phyloP scores from a whole-genome alignment of 305 asterid species.

The Petunia hybrid region DNA sequence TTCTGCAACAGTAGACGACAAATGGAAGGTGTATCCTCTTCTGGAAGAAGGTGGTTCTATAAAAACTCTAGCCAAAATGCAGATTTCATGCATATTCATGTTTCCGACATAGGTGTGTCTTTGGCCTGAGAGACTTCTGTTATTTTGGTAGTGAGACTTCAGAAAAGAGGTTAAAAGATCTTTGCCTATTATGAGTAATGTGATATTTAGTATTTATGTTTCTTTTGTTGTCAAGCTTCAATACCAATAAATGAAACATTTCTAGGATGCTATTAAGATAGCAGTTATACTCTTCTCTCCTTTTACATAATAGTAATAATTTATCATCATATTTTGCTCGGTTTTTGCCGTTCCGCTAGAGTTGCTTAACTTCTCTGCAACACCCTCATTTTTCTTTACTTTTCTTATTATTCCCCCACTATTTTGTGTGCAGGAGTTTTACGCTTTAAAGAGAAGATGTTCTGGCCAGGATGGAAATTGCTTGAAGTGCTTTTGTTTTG shows the following conservation, averaged over 20 bases:
- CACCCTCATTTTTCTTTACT: background rate
- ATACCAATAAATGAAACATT: background rate
- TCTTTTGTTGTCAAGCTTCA: background rate
- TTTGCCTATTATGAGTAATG: background rate
- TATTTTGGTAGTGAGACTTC: background rate
- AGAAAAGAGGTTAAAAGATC: background rate
- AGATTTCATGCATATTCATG: background rate
- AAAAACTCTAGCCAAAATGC: background rate
- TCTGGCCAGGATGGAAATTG: slow-evolving; percentile 77
- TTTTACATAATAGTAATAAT: background rate
- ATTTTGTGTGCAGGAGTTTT: slow-evolving; percentile 67
- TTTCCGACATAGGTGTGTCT: background rate
- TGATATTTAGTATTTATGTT: background rate
- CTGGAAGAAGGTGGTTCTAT: background rate
- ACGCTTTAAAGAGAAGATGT: slow-evolving; percentile 87
- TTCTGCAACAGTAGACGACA: background rate
- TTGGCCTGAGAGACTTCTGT: background rate
- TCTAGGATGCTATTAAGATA: background rate
- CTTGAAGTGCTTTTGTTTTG: slow-evolving; percentile 83
- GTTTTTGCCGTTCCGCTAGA: background rate
- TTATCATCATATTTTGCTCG: background rate
- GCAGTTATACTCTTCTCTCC: background rate
- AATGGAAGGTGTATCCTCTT: background rate
- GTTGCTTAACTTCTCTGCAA: background rate
- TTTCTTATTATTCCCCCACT: background rate